Base-by-base conservation (phyloP, 2,329 filamentous ascomycete genomes). In the Mycocentrospora acerina region DNA sequence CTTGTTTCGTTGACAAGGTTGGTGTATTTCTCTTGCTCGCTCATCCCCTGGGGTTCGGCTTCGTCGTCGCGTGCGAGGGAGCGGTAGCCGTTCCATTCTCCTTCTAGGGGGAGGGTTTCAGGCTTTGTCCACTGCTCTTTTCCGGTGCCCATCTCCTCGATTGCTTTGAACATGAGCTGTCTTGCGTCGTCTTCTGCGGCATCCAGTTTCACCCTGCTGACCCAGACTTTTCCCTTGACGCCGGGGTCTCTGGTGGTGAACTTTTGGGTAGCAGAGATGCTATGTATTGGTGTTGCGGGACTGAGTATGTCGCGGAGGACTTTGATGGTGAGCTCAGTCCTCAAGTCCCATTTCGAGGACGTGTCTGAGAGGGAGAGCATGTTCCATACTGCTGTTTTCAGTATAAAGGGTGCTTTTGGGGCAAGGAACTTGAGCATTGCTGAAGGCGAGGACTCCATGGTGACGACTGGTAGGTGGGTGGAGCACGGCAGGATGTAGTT, bases 211-310 rank as follows among this genome's bases (percentile, higher is more conserved):
- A 86, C 83, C 37, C 81, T 85, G 55, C 83, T 84, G 16, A 95
- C 76, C 90, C 90, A 96, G 49, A 93, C 81, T 29, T 79, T 80
- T 3, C 89, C 89, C 60, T 88, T 90, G 59, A 94, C 73, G 0
- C 80, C 82, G 0, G 78, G 78, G 37, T 86, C 85, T 40, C 74
- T 79, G 29, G 79, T 69, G 1, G 80, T 78, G n/a, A 79, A 54
- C 28, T 69, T 71, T 66, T 96, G 91, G 6, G 56, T 30, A 32
- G 64, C 61, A 1, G 56, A 51, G n/a, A 68, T 63, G 2, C 56
- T 38, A 2, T 46, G 35, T 2, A 57, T 46, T n/a, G 46, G 43
- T 0, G 51, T 39, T 7, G 56, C 54, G 3, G 59, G 57, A 1
- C 59, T 61, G 5, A 67, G 43, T 54, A 67, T 60, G 28, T 66